Conservation (phyloP, 192 early-diverging fungal genomes). For the Entrophospora sp. region DNA sequence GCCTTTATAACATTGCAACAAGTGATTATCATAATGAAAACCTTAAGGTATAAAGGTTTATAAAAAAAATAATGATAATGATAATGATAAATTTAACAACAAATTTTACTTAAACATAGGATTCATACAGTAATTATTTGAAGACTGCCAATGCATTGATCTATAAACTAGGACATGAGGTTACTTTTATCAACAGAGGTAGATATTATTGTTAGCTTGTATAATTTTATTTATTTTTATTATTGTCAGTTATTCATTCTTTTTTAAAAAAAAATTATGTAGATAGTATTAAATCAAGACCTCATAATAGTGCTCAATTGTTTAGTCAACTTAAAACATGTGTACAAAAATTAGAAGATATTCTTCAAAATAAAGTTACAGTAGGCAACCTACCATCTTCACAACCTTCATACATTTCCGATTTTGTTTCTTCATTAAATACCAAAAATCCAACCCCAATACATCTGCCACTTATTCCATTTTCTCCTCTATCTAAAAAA, state of each 20-base stretch:
- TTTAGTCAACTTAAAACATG: conserved; percentile 14
- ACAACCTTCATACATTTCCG: neutral
- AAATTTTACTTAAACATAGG: conserved; percentile 6
- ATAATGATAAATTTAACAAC: too few species aligned
- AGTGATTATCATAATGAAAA: conserved; percentile 4
- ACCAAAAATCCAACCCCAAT: neutral
- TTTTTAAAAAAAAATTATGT: neutral
- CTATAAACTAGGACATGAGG: neutral
- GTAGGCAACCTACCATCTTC: neutral
- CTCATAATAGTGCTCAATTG: neutral
- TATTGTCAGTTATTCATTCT: neutral
- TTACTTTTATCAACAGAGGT: conserved; percentile 12
- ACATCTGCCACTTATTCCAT: conserved; percentile 42
- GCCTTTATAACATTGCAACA: neutral
- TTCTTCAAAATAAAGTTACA: neutral
- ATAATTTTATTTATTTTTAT: neutral
- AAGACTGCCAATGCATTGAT: conserved; percentile 5
- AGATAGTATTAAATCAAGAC: conserved; percentile 9
- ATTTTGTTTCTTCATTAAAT: neutral
- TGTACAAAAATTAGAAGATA: conserved; percentile 6
- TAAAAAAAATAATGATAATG: neutral
- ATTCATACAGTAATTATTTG: conserved; percentile 7
- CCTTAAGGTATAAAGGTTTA: conserved; percentile 1
- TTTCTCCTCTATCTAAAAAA: conserved; percentile 42
- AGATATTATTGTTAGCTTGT: neutral